Evolutionary conservation across 805 yeast species (phyloP).

Genomic region (Teunomyces cretensis): DNA sequence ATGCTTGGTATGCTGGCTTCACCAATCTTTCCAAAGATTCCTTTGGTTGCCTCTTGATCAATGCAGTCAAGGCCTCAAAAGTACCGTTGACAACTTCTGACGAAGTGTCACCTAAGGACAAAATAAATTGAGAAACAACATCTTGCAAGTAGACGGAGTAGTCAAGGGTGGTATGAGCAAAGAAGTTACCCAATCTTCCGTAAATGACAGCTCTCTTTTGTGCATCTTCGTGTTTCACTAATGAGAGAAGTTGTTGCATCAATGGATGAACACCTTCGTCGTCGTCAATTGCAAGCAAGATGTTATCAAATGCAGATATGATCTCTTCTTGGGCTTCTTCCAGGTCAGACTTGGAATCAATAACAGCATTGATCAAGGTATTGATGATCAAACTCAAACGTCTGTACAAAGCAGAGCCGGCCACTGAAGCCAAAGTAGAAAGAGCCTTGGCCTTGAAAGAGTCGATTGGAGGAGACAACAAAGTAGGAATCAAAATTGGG

Average conservation of each 20-base stretch:
- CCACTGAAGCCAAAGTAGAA: constrained; percentile 84
- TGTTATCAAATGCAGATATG: constrained; percentile 58
- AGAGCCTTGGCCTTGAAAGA: constrained; percentile 83
- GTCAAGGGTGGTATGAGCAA: constrained; percentile 63
- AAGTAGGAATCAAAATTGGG: constrained; percentile 88
- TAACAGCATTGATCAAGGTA: constrained; percentile 62
- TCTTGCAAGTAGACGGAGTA: constrained; percentile 73
- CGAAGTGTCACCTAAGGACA: constrained; percentile 70
- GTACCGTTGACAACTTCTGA: constrained; percentile 62
- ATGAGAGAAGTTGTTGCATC: constrained; percentile 72
- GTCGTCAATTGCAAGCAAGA: constrained; percentile 70
- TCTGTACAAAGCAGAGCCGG: constrained; percentile 76
- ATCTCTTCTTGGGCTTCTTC: constrained; percentile 43
- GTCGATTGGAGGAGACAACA: constrained; percentile 79
- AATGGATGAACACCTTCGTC: constrained; percentile 82
- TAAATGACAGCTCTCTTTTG: constrained; percentile 62
- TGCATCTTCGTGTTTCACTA: constrained; percentile 75
- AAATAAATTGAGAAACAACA: constrained; percentile 66
- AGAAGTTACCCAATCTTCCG: constrained; percentile 70
- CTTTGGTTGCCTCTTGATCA: constrained; percentile 73
- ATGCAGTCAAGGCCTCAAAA: constrained; percentile 59
- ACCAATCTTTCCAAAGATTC: constrained; percentile 75
- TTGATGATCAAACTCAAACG: constrained; percentile 73
- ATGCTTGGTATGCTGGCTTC: constrained; percentile 74
- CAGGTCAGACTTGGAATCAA: constrained; percentile 37